Evolutionary conservation across 2,329 filamentous ascomycete genomes (phyloP), one percentile per base, ranked within the genome.

Genomic region (Lizonia empirigonia): DNA sequence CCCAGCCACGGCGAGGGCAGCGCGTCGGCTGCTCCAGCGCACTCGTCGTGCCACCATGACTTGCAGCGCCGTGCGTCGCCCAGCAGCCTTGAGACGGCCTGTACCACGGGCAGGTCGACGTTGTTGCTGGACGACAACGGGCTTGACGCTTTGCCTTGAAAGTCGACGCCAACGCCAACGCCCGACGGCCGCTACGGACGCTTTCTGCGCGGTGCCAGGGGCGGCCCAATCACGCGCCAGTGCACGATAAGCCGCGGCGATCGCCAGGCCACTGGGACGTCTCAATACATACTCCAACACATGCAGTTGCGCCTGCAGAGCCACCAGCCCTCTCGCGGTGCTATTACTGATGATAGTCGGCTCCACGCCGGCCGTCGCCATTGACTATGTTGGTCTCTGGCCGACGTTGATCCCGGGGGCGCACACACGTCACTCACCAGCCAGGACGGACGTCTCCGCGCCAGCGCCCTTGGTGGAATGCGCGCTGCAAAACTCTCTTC

Each of bases 261-360:
- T 49, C 46, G 32, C 30, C 38, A 18, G 9, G 20, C 13, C 39
- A 32, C 16, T 24, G n/a, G 35, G 18, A 24, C 16, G 30, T 45
- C 35, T 51, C 33, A 27, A 20, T 36, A 26, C 39, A 49, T 19
- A 15, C 30, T 18, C 30, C 40, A 47, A 40, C 32, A 32, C 36
- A 42, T 24, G 27, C 34, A 27, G 45, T 30, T 49, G 45, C 38
- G 32, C 36, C 29, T 48, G 44, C 44, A 41, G 36, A 34, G 44
- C 29, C 39, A 42, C 9, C 29, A 42, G 29, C 24, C 10, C 29
- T 20, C 23, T 18, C 18, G 33, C 23, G 23, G 18, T 30, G 10
- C 40, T 50, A 50, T 44, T n/a, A n/a, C n/a, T n/a, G n/a, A n/a
- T 33, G n/a, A 50, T 50, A 50, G 47, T 50, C 20, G 27, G 13